Conservation (phyloP, 768 basidiomycete genomes). For the Dioszegia aurantiaca region DNA sequence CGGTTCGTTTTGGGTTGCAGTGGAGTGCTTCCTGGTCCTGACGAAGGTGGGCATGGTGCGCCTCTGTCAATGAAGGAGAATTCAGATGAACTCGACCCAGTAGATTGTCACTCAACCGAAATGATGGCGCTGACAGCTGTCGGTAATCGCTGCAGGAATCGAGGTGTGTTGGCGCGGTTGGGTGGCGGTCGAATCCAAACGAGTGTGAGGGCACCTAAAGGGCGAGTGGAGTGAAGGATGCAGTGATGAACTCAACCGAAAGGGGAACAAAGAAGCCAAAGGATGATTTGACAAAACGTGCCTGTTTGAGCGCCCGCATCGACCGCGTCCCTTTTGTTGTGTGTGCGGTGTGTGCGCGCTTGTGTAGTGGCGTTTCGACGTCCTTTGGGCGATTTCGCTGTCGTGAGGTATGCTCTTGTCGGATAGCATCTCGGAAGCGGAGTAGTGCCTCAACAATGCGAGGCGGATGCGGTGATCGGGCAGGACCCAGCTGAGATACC, state of each 20-base stretch:
- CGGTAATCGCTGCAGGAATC: background rate
- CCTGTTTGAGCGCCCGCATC: background rate
- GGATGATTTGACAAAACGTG: background rate
- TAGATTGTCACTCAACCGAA: constrained; percentile 3
- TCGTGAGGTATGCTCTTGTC: too few species aligned
- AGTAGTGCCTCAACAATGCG: too few species aligned
- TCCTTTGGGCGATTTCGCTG: too few species aligned
- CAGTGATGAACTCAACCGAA: background rate
- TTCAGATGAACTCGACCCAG: too few species aligned
- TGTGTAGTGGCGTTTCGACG: too few species aligned
- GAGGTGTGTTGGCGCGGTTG: background rate
- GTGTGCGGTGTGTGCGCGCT: background rate
- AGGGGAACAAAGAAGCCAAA: background rate
- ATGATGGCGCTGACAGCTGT: background rate
- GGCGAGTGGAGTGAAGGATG: too few species aligned
- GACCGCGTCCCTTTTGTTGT: background rate
- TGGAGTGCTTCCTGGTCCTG: constrained; percentile 20
- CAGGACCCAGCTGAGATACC: too few species aligned
- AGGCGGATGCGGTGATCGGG: too few species aligned
- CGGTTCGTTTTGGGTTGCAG: constrained; percentile 17
- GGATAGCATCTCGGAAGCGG: too few species aligned
- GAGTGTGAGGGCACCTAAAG: background rate
- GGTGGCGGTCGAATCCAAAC: too few species aligned
- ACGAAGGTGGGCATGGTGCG: constrained; percentile 23
- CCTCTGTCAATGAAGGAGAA: background rate